phyloP scores from a whole-genome alignment of 2,329 filamentous ascomycete genomes.

The Emergomyces pasteurianus region DNA sequence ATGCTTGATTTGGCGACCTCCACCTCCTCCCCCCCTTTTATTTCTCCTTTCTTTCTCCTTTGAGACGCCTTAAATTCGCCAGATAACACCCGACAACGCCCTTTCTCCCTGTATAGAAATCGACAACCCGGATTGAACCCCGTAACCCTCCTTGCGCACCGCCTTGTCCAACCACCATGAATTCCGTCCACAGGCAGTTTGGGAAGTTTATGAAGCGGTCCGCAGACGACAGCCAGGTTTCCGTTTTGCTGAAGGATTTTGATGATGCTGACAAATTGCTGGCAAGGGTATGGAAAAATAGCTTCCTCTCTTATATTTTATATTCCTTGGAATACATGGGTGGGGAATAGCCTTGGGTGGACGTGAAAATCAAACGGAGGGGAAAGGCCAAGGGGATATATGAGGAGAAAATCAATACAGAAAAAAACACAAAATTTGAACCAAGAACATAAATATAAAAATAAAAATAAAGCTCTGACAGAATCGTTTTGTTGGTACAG shows the following conservation, averaged over 20 bases:
- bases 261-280: conserved; percentile 67
- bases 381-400: background rate
- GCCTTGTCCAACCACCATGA: conserved; percentile 19
- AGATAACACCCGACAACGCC: background rate
- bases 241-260: conserved; percentile 64
- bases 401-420: too few relatives aligned
- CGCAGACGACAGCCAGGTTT: conserved; percentile 65
- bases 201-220: conserved; percentile 59
- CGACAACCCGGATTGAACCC: background rate
- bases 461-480: background rate
- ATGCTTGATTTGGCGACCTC: background rate
- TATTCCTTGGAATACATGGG: too few relatives aligned
- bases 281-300: conserved; percentile 44
- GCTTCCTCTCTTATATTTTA: background rate
- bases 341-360: too few relatives aligned
- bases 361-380: background rate
- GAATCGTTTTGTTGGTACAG: conserved; percentile 31
- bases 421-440: background rate
- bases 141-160: background rate
- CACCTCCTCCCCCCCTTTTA: background rate
- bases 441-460: too few relatives aligned
- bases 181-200: conserved; percentile 56
- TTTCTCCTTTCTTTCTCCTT: background rate
- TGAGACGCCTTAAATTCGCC: background rate
- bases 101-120: background rate